Evolutionary conservation across 805 yeast species (phyloP), one percentile per base, ranked within the genome.

Genomic region (Metschnikowia borealis): DNA sequence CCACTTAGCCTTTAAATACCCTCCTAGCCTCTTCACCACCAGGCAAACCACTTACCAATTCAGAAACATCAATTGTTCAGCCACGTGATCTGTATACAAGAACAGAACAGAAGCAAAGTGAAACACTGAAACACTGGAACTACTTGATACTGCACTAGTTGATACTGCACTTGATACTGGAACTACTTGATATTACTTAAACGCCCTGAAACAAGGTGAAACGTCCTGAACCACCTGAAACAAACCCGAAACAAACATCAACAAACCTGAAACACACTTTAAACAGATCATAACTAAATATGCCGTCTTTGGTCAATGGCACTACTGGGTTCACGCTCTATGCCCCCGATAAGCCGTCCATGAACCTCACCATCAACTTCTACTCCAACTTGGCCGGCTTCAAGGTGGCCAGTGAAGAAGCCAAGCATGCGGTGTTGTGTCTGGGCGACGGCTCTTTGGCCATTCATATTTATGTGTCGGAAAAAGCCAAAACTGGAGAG

Each of bases 311-410:
- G 15, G 62, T 81, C 46, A 82, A 81, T 61, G 87, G 85, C 17
- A 73, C 80, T 20, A 74, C 86, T 20, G 75, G 73, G 61, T 71
- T 80, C 51, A 68, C 75, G 15, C 67, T 82, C 38, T 73, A 73
- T 54, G 88, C 91, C 10, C 71, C 81, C 15, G 75, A 75, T 49
- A 62, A 65, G 23, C 63, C 62, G 14, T 63, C 79, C 35, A 79
- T 75, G 50, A 57, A 69, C 29, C 61, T 73, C 31, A 75, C 90
- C 3, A 65, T 78, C 33, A 61, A 65, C 23, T 89, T 88, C 69
- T 89, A 88, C 67, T 66, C 75, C 48, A 67, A 73, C 43, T 61
- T 81, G 13, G 69, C 74, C 51, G 73, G 70, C 48, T 63, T 29
- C 50, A 32, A 58, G 14, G 56, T 61, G 44, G 62, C 63, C 49